Base-by-base conservation (phyloP, 2,329 filamentous ascomycete genomes). In the Claviceps sp. region DNA sequence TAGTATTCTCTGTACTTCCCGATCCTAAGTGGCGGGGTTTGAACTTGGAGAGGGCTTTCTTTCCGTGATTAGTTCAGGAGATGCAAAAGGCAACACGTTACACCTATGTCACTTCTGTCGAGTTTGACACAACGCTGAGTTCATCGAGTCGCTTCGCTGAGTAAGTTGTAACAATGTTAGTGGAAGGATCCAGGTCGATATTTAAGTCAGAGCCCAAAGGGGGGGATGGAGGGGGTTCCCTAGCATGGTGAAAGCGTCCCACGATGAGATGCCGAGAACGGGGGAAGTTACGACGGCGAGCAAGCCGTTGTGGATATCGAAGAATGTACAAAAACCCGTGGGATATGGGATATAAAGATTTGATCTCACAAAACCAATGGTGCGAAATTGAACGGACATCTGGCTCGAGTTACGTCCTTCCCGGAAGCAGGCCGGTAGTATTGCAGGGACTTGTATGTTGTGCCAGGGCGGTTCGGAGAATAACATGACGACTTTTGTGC, bases 171-270 rank as follows among this genome's bases (percentile, higher is more conserved):
- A 26, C 26, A 48, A 17, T 45, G 43, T 49, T 53, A 51, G 50
- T 54, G 10, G 19, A 44, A 52, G 53, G 55, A 53, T 50, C 53
- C 55, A 50, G 26, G 55, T 55, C 51, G 53, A 56, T 55, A 55
- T 54, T 56, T 54, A 53, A 54, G 47, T 50, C 47, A 48, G 45
- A 46, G 17, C 42, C 47, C 42, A 19, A 38, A 22, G 45, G 45
- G n/a, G 17, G 44, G 17, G 2, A 11, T 11, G 41, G 41, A 17
- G 41, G 41, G 46, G 46, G 45, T 37, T 17, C 5, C 47, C 48
- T 41, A 34, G 43, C 3, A 48, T 51, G 34, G 43, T 48, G 50
- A 19, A 19, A 60, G 58, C 56, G 47, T 38, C 26, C 50, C 48
- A 51, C 16, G 24, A 37, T 38, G 42, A 55, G 45, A 51, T 53